These are phyloP conservation scores for Fusarium sacchari DNA, from an alignment of 2,329 filamentous ascomycete species.

Conservation along the genomic window DNA sequence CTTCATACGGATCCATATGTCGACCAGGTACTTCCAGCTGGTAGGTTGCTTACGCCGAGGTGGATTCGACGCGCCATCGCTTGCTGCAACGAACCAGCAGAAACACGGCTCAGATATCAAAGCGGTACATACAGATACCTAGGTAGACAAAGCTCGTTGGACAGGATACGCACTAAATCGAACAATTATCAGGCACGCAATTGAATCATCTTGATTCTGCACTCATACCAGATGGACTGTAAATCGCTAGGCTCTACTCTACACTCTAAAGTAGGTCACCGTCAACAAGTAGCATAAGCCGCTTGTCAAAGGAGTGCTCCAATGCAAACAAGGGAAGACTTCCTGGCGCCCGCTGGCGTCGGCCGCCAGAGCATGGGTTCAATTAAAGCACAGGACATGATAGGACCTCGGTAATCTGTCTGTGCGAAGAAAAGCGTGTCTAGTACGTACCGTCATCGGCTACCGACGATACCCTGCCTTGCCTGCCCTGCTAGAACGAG, in stretches of 20 bases:
- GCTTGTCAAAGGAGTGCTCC: constrained; percentile 4
- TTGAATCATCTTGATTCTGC: constrained; percentile 6
- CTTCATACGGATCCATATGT: background rate
- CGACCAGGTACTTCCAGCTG: background rate
- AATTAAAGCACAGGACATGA: constrained; percentile 13
- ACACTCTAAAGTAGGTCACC: background rate
- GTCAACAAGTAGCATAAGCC: constrained; percentile 22
- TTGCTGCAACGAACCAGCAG: constrained; percentile 6
- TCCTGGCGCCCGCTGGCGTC: constrained; percentile 33
- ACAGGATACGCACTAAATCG: background rate
- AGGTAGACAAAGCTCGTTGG: background rate
- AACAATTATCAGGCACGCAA: background rate
- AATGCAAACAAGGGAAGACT: background rate
- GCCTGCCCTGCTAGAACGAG: constrained; percentile 8
- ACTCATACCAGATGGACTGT: constrained; percentile 33
- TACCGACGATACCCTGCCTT: constrained; percentile 9
- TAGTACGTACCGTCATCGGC: constrained; percentile 16
- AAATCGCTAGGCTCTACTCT: constrained; percentile 4
- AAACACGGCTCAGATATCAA: constrained; percentile 7
- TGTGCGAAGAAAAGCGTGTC: constrained; percentile 9
- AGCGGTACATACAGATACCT: background rate
- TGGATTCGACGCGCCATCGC: constrained; percentile 8
- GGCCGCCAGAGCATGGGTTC: constrained; percentile 30
- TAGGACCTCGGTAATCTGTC: constrained; percentile 34
- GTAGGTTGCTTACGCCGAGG: constrained; percentile 11